Evolutionary conservation across 2,329 filamentous ascomycete species (phyloP), one percentile per base, ranked within the genome.

Genomic region (Pleurostoma richardsiae): DNA sequence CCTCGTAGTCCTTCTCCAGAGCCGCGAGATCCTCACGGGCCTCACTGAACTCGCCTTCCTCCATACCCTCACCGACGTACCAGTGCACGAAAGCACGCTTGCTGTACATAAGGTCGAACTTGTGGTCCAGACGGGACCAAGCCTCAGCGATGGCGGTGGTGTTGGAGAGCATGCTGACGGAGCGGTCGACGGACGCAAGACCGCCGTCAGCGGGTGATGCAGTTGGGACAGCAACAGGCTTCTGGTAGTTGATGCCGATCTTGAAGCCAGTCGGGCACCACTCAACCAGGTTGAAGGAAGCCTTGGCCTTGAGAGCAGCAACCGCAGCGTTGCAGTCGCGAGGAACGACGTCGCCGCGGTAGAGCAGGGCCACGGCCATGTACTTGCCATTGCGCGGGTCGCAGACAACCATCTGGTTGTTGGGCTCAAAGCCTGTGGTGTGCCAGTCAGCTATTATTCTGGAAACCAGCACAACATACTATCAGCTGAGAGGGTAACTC

Each of bases 11-110:
- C 74, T 86, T 88, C 77, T 92, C 88, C 31, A 94, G 76, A 42
- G 88, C 88, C 52, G 88, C 88, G 51, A 94, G 76, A 66, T 94
- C 88, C 73, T 94, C 88, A 57, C 88, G 85, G 52, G 88, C 88
- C 70, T 94, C 88, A 53, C 84, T 87, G 74, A 94, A 94, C 69
- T 94, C 88, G 59, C 88, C 88, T 68, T 94, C 88, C 74, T 94
- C 88, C 88, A 94, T 94, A 72, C 88, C 88, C 73, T 94, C 88
- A 55, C 88, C 88, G 45, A 94, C 88, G 56, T 88, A 88, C 84
- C 84, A 87, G 71, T 88, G 83, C 41, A 87, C 83, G 59, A 88
- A 87, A 50, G 84, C 83, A 56, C 84, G 83, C 79, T 87, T 87
- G 71, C 78, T 83, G 77, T 87, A 86, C 84, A 87, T 87, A 59